A percentile compares a stretch with the other conserved stretches of the same genome.
Evolutionary conservation across 169 alveolate genomes (phyloP).

Genomic region (Plasmodium berghei): DNA sequence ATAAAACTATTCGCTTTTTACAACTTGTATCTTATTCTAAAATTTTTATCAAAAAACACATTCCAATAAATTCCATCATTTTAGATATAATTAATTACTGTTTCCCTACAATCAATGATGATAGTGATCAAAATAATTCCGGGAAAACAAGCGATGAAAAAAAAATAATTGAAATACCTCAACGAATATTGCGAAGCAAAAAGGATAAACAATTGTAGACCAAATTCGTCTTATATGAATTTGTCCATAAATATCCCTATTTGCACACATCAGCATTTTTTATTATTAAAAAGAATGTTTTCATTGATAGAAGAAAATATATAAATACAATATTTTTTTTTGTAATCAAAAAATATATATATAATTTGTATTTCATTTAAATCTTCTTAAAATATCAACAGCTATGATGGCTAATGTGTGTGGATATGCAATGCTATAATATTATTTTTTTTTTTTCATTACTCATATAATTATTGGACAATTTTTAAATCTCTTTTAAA

Average conservation of each 20-base stretch:
- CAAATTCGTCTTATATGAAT: not conserved
- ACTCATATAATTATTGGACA: too few species aligned
- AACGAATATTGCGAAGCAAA: conserved; percentile 44
- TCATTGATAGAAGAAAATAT: too few species aligned
- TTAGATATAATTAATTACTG: conserved; percentile 45
- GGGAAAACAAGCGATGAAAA: conserved; percentile 35
- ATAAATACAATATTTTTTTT: too few species aligned
- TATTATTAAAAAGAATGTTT: not conserved
- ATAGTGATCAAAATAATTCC: not conserved
- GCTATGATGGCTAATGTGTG: too few species aligned
- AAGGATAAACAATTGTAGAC: not conserved
- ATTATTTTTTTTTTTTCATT: too few species aligned
- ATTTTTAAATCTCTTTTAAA: too few species aligned
- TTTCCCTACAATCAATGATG: conserved; percentile 24
- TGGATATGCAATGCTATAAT: too few species aligned
- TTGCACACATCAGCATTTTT: not conserved
- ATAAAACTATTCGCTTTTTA: conserved; percentile 33
- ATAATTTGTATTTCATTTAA: too few species aligned
- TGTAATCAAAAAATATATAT: too few species aligned
- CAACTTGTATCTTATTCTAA: conserved; percentile 14
- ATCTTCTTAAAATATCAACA: too few species aligned
- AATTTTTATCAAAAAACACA: conserved; percentile 26
- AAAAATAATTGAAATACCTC: conserved; percentile 30
- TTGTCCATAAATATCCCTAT: not conserved
- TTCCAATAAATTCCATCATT: conserved; percentile 4